Evolutionary conservation across 192 early-diverging fungal species (phyloP), one percentile per base, ranked within the genome.

Genomic region (Phycomyces nitens): DNA sequence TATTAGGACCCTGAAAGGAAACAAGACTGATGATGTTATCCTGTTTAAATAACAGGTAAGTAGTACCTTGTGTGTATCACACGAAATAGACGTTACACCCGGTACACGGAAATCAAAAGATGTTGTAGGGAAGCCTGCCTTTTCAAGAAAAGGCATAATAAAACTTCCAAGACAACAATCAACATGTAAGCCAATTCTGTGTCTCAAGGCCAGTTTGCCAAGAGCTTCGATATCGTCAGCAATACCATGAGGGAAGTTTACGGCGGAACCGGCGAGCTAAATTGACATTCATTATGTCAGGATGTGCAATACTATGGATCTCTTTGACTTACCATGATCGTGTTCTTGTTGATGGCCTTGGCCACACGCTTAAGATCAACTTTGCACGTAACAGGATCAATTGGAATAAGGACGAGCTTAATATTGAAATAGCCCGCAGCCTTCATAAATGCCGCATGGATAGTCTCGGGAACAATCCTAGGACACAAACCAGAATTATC

Each of bases 161-260:
- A 99, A 99, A 64, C 92, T 91, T 16, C 96, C 96, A 40, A 99
- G 82, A 77, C 96, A 99, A 77, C 91, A 90, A 72, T 99, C 96
- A 16, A 99, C 89, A 67, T 99, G 96, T 62, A 99, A 77, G 3
- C 92, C 92, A 70, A 96, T 82, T 56, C 88, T 84, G 74, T 88
- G 71, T 69, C 91, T 88, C 59, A 84, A 74, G 6, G 96, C 96
- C 18, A 99, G 65, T 39, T 77, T 64, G 26, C 88, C 85, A 34
- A 99, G 78, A 0, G 82, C 86, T 23, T 80, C 85, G 53, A 99
- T 91, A 74, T 95, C 91, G 72, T 99, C 96, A 54, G 89, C 82
- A 52, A 92, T 90, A 60, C 96, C 96, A 56, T 99, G 92, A 39
- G 95, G 96, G 77, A 87, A 99, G 68, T 91, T 93, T 56, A 92